Evolutionary conservation across 1,284 basidiomycete species (phyloP).

Genomic region (Ceratobasidium sp.): DNA sequence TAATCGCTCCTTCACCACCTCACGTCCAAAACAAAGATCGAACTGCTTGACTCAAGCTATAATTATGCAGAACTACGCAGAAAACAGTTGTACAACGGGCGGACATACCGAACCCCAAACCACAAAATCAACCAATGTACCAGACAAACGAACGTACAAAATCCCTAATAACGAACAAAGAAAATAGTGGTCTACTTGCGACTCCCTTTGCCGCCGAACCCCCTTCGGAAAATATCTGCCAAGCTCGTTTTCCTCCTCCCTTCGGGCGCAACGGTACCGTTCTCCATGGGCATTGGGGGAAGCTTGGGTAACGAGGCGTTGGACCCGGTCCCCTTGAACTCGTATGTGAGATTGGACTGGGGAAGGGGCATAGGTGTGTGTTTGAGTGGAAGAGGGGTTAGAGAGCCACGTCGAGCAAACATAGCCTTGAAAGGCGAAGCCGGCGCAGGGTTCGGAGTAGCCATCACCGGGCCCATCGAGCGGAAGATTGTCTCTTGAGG

Average conservation of each 20-base stretch:
- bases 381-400: conserved; percentile 34
- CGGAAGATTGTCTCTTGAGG: conserved; percentile 40
- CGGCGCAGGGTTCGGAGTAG: background rate
- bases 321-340: conserved; percentile 28
- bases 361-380: conserved; percentile 37
- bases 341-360: conserved; percentile 21
- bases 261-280: conserved; percentile 30
- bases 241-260: conserved; percentile 31
- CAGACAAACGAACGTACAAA: conserved; percentile 16
- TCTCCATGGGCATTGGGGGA: conserved; percentile 41
- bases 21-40: conserved; percentile 8
- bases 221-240: conserved; percentile 40
- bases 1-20: conserved; percentile 5
- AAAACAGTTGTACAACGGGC: conserved; percentile 13
- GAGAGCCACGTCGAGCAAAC: conserved; percentile 36
- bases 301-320: conserved; percentile 39
- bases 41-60: conserved; percentile 5
- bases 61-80: conserved; percentile 31
- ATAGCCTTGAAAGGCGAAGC: conserved; percentile 41
- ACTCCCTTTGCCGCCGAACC: conserved; percentile 15
- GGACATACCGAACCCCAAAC: conserved; percentile 6
- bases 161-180: conserved; percentile 1
- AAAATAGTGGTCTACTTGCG: conserved; percentile 40
- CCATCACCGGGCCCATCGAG: conserved; percentile 13
- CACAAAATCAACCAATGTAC: background rate